Evolutionary conservation across 2,329 filamentous ascomycete genomes (phyloP).

Genomic region (Aspergillus latus): DNA sequence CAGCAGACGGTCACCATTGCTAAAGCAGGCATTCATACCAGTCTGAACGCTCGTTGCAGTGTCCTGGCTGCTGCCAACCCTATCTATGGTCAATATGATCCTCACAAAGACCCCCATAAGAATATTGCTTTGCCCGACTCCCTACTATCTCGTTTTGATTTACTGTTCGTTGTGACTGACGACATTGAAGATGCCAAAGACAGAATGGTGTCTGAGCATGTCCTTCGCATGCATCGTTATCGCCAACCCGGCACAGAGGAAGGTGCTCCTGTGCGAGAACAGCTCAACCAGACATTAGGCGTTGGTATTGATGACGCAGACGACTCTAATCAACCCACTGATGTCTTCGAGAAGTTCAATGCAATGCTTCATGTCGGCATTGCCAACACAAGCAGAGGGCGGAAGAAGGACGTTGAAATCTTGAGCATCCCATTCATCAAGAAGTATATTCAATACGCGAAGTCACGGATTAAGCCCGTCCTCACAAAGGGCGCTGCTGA

Average conservation of each 20-base stretch:
- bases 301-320: constrained; percentile 80
- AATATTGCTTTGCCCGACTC: constrained; percentile 98
- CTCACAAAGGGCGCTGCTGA: constrained; percentile 89
- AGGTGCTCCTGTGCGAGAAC: constrained; percentile 89
- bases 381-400: constrained; percentile 71
- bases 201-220: constrained; percentile 89
- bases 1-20: constrained; percentile 99
- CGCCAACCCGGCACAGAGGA: constrained; percentile 90
- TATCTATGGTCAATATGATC: constrained; percentile 97
- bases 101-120: constrained; percentile 97
- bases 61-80: constrained; percentile 96
- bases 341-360: constrained; percentile 95
- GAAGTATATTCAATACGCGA: constrained; percentile 99
- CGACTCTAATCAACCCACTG: constrained; percentile 70
- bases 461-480: constrained; percentile 83
- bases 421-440: constrained; percentile 98
- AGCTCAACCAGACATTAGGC: constrained; percentile 76
- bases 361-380: constrained; percentile 93
- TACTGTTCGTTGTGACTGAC: constrained; percentile 95
- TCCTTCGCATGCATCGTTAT: constrained; percentile 95
- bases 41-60: constrained; percentile 92
- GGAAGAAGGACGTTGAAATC: constrained; percentile 77
- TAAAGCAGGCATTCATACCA: constrained; percentile 97
- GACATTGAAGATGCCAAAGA: constrained; percentile 95
- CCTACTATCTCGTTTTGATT: constrained; percentile 94